Conservation (phyloP, 2,329 filamentous ascomycete genomes). For the Bipolaris bicolor region DNA sequence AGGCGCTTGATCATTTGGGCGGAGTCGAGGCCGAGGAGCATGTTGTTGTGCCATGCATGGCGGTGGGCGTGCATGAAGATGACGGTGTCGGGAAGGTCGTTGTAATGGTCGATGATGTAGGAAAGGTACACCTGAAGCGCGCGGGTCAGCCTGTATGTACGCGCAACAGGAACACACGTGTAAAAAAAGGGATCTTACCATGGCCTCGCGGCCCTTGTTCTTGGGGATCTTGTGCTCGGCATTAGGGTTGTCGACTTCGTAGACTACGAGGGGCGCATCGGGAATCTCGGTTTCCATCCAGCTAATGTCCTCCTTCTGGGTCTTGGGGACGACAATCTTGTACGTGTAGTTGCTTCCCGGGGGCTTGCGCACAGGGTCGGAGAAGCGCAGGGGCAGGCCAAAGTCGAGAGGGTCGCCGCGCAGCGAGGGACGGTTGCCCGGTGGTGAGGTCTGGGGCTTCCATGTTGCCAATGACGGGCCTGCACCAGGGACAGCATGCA, state of each 20-base stretch:
- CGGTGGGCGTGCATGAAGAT: constrained; percentile 65
- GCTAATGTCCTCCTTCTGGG: constrained; percentile 44
- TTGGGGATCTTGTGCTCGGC: constrained; percentile 59
- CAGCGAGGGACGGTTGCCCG: constrained; percentile 19
- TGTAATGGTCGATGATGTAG: constrained; percentile 68
- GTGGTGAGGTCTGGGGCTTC: constrained; percentile 13
- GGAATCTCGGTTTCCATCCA: constrained; percentile 48
- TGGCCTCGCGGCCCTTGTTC: constrained; percentile 68
- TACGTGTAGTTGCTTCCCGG: constrained; percentile 46
- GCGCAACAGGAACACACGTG: no score
- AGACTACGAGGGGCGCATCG: constrained; percentile 52
- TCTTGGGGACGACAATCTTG: constrained; percentile 47
- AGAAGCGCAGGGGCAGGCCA: constrained; percentile 43
- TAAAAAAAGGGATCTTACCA: constrained; percentile 43
- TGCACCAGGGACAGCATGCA: constrained; percentile 22
- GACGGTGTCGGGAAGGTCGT: constrained; percentile 62
- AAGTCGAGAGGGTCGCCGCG: constrained; percentile 44
- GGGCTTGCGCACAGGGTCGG: constrained; percentile 39
- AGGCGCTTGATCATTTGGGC: constrained; percentile 59
- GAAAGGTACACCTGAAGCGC: constrained; percentile 59
- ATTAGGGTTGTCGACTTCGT: constrained; percentile 60
- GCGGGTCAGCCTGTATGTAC: no score
- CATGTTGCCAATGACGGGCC: constrained; percentile 23
- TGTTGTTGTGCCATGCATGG: constrained; percentile 66
- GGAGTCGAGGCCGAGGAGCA: constrained; percentile 58